Evolutionary conservation across 371 early-diverging fungal genomes (phyloP), one percentile per base, ranked within the genome.

Genomic region (Phascolomyces articulosus): DNA sequence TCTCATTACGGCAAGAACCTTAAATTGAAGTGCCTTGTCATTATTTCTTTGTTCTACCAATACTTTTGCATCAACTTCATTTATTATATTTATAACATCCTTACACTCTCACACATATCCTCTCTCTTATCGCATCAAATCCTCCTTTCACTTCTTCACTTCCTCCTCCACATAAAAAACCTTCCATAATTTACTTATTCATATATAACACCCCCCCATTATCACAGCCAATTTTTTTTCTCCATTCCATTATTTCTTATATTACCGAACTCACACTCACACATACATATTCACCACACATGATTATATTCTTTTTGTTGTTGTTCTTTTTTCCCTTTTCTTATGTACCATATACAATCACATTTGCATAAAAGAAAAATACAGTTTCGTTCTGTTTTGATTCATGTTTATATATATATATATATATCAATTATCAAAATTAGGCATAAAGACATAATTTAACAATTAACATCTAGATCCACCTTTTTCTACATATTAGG

Each of bases 341-440:
- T 44, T 44, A 44, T 44, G 44, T 44, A 44, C 44, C 44, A 44
- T 44, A 44, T 44, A 44, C 44, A n/a, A 34, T 34, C 44, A 44
- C 15, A 18, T n/a, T 44, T 44, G 44, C 44, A 44, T n/a, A 44
- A 44, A 44, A 44, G 16, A 16, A 18, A 44, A 44, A 44, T 13
- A 44, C 8, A 44, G 16, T 44, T n/a, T 44, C 16, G 8, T 3
- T 44, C 16, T 44, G n/a, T 44, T 3, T 44, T 13, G 8, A 44
- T n/a, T 13, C 4, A 4, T 16, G 16, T 44, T 41, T 41, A 4
- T 8, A 41, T 16, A 41, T 16, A n/a, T 41, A 41, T 4, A 6
- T 31, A 6, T 31, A 31, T 15, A 15, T 44, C 15, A 44, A 3
- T 20, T n/a, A n/a, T n/a, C n/a, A n/a, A n/a, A n/a, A n/a, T n/a